Evolutionary conservation across 352 stramenopile genomes (phyloP).

Genomic region (Thraustotheca clavata): DNA sequence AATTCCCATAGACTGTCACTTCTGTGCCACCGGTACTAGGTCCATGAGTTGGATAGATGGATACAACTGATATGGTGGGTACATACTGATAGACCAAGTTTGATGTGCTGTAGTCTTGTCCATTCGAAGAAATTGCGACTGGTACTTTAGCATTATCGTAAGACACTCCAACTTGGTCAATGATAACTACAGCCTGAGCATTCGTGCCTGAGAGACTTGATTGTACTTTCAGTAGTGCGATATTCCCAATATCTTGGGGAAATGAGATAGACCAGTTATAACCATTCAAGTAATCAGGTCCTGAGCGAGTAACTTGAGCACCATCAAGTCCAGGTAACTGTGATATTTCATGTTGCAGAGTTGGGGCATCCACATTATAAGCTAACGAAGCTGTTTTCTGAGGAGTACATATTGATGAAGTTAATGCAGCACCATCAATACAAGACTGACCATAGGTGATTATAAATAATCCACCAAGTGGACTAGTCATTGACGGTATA

Average conservation of each 20-base stretch:
- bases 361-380: slow-evolving; percentile 35
- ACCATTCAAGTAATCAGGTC: slow-evolving; percentile 27
- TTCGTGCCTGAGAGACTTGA: slow-evolving; percentile 16
- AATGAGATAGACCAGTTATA: slow-evolving; percentile 42
- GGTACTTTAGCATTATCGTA: slow-evolving; percentile 20
- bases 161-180: slow-evolving; percentile 18
- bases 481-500: slow-evolving; percentile 25
- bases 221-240: slow-evolving; percentile 23
- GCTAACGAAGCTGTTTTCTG: slow-evolving; percentile 34
- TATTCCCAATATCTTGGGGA: slow-evolving; percentile 25
- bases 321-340: slow-evolving; percentile 23
- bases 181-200: slow-evolving; percentile 23
- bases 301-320: slow-evolving; percentile 27
- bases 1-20: slow-evolving; percentile 31
- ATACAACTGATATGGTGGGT: slow-evolving; percentile 29
- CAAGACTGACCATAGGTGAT: slow-evolving; percentile 53
- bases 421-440: slow-evolving; percentile 31
- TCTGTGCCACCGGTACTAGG: slow-evolving; percentile 45
- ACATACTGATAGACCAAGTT: slow-evolving; percentile 39
- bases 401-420: slow-evolving; percentile 33
- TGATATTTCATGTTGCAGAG: slow-evolving; percentile 37
- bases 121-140: slow-evolving; percentile 19
- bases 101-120: slow-evolving; percentile 29
- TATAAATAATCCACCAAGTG: slow-evolving; percentile 47
- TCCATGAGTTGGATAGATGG: slow-evolving; percentile 34